phyloP scores from a whole-genome alignment of 2,329 filamentous ascomycete species.

The Dendryphion nanum region DNA sequence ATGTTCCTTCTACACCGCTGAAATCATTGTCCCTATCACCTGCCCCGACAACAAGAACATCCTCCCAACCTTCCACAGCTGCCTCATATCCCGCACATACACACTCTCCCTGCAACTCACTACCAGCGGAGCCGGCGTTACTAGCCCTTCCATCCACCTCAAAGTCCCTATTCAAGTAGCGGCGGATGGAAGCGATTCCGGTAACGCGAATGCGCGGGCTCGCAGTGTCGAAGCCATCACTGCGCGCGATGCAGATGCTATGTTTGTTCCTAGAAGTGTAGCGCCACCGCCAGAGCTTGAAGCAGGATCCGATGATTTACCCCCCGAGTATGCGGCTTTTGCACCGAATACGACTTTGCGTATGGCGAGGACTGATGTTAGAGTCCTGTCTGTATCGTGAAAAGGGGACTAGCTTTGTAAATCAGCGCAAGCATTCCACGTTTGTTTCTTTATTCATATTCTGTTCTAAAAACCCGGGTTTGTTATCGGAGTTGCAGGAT shows the following conservation, averaged over 20 bases:
- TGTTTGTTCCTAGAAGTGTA: slow-evolving; percentile 33
- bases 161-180: slow-evolving; percentile 49
- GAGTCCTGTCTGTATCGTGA: no score
- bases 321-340: slow-evolving; percentile 27
- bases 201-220: slow-evolving; percentile 31
- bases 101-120: slow-evolving; percentile 58
- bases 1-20: slow-evolving; percentile 58
- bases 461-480: no score
- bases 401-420: no score
- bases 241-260: slow-evolving; percentile 27
- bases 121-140: slow-evolving; percentile 44
- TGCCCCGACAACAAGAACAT: slow-evolving; percentile 62
- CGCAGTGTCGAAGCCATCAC: slow-evolving; percentile 26
- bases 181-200: slow-evolving; percentile 34
- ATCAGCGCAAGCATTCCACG: no score
- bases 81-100: slow-evolving; percentile 65
- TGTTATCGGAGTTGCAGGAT: no score
- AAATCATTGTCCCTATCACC: slow-evolving; percentile 62
- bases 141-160: slow-evolving; percentile 35
- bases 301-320: slow-evolving; percentile 16
- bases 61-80: slow-evolving; percentile 68
- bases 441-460: no score
- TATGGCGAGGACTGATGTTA: no score
- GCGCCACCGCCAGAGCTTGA: not conserved
- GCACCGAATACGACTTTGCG: slow-evolving; percentile 2